Percentiles rank a stretch among this genome's conserved stretches.
These are phyloP conservation scores for Panicum miliaceum DNA, from an alignment of 176 grass and related monocot species.

Conservation along the genomic window DNA sequence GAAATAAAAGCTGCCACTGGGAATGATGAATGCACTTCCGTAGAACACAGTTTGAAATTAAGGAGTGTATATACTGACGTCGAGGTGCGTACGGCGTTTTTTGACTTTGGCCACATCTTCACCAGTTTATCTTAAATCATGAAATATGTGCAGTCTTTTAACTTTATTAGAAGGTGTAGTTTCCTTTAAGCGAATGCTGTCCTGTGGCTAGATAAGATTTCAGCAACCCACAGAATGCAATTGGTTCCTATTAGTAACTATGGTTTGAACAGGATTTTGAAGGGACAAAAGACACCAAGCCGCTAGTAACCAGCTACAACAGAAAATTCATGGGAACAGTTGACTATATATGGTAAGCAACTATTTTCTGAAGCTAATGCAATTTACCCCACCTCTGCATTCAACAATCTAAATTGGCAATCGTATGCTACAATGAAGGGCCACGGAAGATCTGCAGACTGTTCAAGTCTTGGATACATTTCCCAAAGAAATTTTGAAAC, in stretches of 20 bases:
- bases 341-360: conserved; percentile 91
- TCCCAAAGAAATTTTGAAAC: conserved; percentile 72
- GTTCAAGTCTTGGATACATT: conserved; percentile 82
- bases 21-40: conserved; percentile 65
- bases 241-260: conserved; percentile 25
- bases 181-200: conserved; percentile 19
- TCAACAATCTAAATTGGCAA: conserved; percentile 41
- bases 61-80: conserved; percentile 91
- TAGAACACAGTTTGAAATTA: conserved; percentile 86
- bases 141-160: neutral
- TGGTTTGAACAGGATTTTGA: conserved; percentile 64
- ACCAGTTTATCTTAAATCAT: neutral
- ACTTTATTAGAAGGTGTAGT: neutral
- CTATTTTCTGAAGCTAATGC: conserved; percentile 22
- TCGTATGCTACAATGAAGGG: conserved; percentile 51
- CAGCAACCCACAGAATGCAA: neutral
- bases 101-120: conserved; percentile 42
- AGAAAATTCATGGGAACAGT: conserved; percentile 90
- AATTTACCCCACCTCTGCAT: neutral
- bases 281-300: conserved; percentile 81
- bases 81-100: conserved; percentile 58
- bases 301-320: conserved; percentile 82
- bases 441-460: conserved; percentile 76
- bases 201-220: conserved; percentile 38
- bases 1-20: conserved; percentile 86